Evolutionary conservation across 2,329 filamentous ascomycete genomes (phyloP), one percentile per base, ranked within the genome.

Genomic region (Purpureocillium takamizusanense): DNA sequence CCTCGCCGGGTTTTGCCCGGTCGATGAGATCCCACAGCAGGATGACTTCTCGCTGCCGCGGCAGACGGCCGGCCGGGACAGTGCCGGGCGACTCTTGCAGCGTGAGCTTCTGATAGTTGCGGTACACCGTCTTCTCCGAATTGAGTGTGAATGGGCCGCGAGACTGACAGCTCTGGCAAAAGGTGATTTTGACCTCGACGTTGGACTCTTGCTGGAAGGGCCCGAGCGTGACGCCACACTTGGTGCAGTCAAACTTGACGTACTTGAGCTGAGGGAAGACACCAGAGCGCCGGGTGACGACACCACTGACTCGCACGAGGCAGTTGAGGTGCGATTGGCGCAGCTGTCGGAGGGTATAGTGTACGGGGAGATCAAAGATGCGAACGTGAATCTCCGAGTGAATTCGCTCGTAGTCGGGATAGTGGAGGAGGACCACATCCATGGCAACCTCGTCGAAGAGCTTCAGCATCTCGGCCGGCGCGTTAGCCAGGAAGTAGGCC

Each of bases 201-300:
- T 92, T 94, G 31, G 90, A 92, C 65, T 98, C 92, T 55, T 98
- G 92, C 56, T 95, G 90, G 69, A 95, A 98, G 14, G 92, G 92
- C 2, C 92, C 92, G 3, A 98, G 75, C 0, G 88, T 95, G 33
- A 86, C 76, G 44, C 86, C 86, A 54, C 92, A 98, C 65, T 95
- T 98, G 42, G 72, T 79, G 65, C 92, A 98, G 65, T 95, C 86
- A 56, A 98, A 97, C 65, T 95, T 95, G 66, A 98, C 86, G 61
- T 97, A 95, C 62, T 97, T 97, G 44, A 98, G 71, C 65, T 98
- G 92, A 3, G 92, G 92, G 60, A 98, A 98, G 35, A 98, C 94
- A 40, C 92, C 92, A 18, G 83, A 94, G 49, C 92, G 79, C 46
- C 92, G 81, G 27, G 92, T 98, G 21, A 98, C 92, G 4, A 98